Evolutionary conservation across 306 rosid species (phyloP).

Genomic region (Prunus kanzakura): DNA sequence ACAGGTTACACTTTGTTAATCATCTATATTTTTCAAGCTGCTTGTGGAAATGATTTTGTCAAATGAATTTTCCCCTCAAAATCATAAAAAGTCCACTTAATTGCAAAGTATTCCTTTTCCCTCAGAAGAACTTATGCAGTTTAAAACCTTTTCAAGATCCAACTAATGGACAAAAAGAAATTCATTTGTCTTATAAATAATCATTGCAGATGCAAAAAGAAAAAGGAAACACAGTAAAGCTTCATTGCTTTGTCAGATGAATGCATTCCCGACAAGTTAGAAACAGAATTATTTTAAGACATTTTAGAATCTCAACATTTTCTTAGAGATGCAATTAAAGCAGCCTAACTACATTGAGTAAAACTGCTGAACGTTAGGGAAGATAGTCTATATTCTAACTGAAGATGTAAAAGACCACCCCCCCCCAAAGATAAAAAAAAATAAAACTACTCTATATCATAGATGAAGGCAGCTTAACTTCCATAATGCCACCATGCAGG

Average conservation of each 20-base stretch:
- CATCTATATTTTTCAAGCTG: not conserved
- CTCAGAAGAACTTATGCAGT: no score
- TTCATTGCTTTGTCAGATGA: not conserved
- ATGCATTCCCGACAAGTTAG: not conserved
- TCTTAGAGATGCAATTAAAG: no score
- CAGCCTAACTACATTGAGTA: no score
- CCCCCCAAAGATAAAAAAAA: not conserved
- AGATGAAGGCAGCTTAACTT: no score
- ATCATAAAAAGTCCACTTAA: not conserved
- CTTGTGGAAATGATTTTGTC: not conserved
- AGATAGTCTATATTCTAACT: no score
- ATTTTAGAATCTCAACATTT: no score
- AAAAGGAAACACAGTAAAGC: not conserved
- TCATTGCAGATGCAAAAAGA: not conserved
- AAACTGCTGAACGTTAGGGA: no score
- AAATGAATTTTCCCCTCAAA: not conserved
- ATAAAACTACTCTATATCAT: not conserved
- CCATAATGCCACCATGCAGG: not conserved
- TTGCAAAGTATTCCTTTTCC: not conserved
- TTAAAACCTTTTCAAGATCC: no score
- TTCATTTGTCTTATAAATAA: not conserved
- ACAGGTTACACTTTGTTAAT: conserved; percentile 43
- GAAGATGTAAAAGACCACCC: no score
- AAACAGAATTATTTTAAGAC: no score
- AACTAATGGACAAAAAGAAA: no score